phyloP scores from a whole-genome alignment of 2,329 filamentous ascomycete genomes.

The Colletotrichum sp. region DNA sequence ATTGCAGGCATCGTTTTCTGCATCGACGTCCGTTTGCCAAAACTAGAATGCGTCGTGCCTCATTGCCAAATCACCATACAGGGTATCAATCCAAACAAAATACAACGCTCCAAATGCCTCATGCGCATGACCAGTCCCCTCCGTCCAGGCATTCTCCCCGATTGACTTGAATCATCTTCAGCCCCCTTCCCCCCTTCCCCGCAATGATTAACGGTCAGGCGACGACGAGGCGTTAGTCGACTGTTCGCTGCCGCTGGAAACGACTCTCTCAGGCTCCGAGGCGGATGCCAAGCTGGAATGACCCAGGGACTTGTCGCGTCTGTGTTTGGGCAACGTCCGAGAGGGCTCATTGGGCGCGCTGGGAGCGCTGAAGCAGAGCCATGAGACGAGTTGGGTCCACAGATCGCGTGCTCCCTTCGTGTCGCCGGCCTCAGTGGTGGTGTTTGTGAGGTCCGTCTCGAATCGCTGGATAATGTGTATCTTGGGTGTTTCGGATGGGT shows the following conservation, averaged over 20 bases:
- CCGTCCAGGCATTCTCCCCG: background rate
- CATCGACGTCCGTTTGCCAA: background rate
- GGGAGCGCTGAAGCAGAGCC: background rate
- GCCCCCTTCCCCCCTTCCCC: background rate
- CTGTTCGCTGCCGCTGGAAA: background rate
- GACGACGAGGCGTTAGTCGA: background rate
- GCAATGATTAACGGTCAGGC: background rate
- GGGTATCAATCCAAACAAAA: background rate
- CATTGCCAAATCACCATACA: background rate
- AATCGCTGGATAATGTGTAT: background rate
- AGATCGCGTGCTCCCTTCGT: background rate
- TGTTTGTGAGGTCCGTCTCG: background rate
- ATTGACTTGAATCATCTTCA: background rate
- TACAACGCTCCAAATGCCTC: background rate
- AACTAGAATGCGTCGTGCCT: background rate
- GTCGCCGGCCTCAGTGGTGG: background rate
- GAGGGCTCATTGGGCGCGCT: background rate
- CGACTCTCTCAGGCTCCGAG: background rate
- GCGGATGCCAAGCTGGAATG: background rate
- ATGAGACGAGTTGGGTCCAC: background rate
- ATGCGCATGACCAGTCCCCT: background rate
- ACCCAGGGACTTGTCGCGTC: background rate
- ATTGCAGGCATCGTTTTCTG: background rate
- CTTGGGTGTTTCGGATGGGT: background rate
- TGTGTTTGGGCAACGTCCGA: background rate